Evolutionary conservation across 331 rosid genomes (phyloP).

Genomic region (Erythrophleum ivorense): DNA sequence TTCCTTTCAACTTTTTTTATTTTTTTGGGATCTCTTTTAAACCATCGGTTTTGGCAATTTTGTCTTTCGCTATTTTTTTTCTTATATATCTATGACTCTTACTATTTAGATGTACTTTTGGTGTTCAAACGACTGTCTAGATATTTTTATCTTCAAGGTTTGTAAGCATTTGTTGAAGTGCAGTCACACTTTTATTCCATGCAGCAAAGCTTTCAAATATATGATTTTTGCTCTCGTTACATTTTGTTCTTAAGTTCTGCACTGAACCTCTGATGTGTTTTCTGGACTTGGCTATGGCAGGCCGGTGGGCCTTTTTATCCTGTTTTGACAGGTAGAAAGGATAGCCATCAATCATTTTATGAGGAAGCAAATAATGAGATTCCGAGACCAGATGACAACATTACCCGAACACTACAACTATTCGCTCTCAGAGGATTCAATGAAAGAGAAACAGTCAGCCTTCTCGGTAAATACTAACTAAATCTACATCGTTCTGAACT

Average conservation of each 20-base stretch:
- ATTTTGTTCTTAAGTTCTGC: conserved; percentile 18
- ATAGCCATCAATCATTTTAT: conserved; percentile 62
- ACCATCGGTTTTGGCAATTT: background rate
- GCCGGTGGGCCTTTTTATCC: conserved; percentile 93
- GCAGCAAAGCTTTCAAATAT: conserved; percentile 18
- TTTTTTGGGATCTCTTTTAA: background rate
- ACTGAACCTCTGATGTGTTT: conserved; percentile 34
- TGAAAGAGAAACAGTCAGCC: conserved; percentile 84
- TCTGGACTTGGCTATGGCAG: conserved; percentile 47
- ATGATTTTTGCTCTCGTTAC: background rate
- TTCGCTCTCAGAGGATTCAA: conserved; percentile 75
- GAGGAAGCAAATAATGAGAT: conserved; percentile 64
- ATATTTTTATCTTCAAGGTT: background rate
- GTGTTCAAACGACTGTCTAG: background rate
- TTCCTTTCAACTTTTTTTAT: conserved; percentile 4
- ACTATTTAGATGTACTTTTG: background rate
- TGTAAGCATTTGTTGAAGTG: background rate
- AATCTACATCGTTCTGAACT: background rate
- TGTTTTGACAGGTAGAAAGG: conserved; percentile 79
- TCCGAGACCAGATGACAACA: conserved; percentile 74
- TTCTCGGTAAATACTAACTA: conserved; percentile 60
- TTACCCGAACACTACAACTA: conserved; percentile 63
- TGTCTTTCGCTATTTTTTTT: background rate
- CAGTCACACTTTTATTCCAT: background rate
- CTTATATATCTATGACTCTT: background rate